Percentiles rank a stretch among this genome's conserved stretches.
Evolutionary conservation across 345 rosid genomes (phyloP).

Genomic region (Eucalyptus tenuipes): DNA sequence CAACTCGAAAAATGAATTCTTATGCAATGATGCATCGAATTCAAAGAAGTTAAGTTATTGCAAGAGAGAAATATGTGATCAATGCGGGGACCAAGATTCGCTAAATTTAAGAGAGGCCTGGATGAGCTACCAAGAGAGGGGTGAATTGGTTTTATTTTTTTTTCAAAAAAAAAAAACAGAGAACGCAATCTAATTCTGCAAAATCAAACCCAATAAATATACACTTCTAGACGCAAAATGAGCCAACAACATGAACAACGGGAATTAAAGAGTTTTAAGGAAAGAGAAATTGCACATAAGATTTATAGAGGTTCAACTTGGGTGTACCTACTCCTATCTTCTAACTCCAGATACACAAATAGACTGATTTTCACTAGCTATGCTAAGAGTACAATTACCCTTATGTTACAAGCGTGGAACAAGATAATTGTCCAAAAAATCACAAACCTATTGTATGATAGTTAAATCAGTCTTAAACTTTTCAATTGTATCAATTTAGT

Average conservation of each 20-base stretch:
- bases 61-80: background rate
- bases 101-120: background rate
- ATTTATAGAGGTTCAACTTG: background rate
- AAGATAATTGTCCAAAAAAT: too few species aligned
- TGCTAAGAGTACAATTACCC: background rate
- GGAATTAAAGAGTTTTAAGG: background rate
- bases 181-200: background rate
- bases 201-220: background rate
- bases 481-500: too few species aligned
- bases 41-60: background rate
- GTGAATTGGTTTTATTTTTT: background rate
- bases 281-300: background rate
- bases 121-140: background rate
- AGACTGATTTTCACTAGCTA: background rate
- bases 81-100: background rate
- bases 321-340: background rate
- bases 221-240: background rate
- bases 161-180: background rate
- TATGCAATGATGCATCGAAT: background rate
- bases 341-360: background rate
- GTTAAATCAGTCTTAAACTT: background rate
- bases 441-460: too few species aligned
- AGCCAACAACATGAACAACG: background rate
- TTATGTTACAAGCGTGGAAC: background rate
- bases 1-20: background rate